These are phyloP conservation scores for Hebeloma cylindrosporum DNA, from an alignment of 768 basidiomycete genomes.

Conservation along the genomic window DNA sequence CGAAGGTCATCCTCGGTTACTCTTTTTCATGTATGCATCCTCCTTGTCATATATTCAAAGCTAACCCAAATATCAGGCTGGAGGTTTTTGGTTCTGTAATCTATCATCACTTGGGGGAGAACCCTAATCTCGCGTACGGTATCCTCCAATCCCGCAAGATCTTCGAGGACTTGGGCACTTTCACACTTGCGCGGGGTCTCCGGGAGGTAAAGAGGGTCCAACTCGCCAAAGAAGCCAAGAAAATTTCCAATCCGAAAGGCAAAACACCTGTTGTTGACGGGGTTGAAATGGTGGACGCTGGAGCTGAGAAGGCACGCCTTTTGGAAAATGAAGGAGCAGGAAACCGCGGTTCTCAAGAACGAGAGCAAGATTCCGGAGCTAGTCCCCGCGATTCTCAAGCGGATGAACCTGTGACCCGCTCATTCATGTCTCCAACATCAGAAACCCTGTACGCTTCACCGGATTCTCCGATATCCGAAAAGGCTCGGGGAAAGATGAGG, in stretches of 20 bases:
- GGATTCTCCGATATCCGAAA: conserved; percentile 61
- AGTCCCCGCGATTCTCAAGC: conserved; percentile 24
- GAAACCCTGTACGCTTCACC: conserved; percentile 33
- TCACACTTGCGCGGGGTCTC: conserved; percentile 84
- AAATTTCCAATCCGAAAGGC: conserved; percentile 40
- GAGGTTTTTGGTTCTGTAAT: conserved; percentile 91
- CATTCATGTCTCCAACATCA: conserved; percentile 44
- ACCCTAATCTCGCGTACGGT: conserved; percentile 85
- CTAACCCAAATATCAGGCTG: conserved; percentile 47
- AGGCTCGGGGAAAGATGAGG: conserved; percentile 89
- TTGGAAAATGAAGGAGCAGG: conserved; percentile 50
- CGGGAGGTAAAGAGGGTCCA: conserved; percentile 80
- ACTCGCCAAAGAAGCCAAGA: conserved; percentile 57
- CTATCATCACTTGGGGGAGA: conserved; percentile 73
- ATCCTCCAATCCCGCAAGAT: conserved; percentile 80
- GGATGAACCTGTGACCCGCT: conserved; percentile 36
- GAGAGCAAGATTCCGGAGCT: conserved; percentile 11
- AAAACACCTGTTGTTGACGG: conserved; percentile 36
- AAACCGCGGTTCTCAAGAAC: conserved; percentile 21
- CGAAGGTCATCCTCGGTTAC: conserved; percentile 89
- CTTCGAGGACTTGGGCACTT: conserved; percentile 90
- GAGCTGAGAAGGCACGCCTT: conserved; percentile 68
- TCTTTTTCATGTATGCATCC: conserved; percentile 80
- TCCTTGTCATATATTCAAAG: neutral
- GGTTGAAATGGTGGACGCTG: conserved; percentile 39